Percentiles rank a stretch among this genome's conserved stretches.
Evolutionary conservation across 331 rosid species (phyloP).

Genomic region (Quercus lobata): DNA sequence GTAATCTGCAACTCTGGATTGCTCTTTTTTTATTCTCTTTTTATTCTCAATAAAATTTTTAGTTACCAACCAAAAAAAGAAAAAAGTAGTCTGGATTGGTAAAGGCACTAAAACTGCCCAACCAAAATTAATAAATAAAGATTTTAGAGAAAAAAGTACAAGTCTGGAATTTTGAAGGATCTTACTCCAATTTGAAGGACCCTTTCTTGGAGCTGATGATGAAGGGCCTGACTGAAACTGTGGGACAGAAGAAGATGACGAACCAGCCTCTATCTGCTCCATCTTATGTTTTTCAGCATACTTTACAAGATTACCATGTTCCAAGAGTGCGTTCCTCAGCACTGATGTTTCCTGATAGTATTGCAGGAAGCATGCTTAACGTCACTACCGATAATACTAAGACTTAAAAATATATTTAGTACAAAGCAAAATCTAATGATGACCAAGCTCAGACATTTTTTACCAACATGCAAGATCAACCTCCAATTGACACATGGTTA

Average conservation of each 20-base stretch:
- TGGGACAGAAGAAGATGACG: conserved; percentile 37
- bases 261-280: conserved; percentile 41
- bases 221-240: conserved; percentile 35
- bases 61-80: not conserved
- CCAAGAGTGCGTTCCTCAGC: conserved; percentile 54
- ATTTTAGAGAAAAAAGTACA: not conserved
- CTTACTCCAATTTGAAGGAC: conserved; percentile 61
- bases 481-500: not conserved
- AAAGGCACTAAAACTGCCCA: not conserved
- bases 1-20: not conserved
- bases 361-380: conserved; percentile 13
- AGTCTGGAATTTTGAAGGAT: conserved; percentile 14
- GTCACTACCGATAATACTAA: not conserved
- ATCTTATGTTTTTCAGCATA: conserved; percentile 51
- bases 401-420: not conserved
- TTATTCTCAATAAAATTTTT: no score
- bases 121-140: not conserved
- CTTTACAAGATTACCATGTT: conserved; percentile 57
- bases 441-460: not conserved
- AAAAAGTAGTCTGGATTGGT: not conserved
- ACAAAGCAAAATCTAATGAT: not conserved
- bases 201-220: conserved; percentile 53
- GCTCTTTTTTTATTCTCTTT: no score
- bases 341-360: conserved; percentile 60
- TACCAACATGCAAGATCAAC: not conserved